Evolutionary conservation across 2,329 filamentous ascomycete species (phyloP), one percentile per base, ranked within the genome.

Genomic region (Colletotrichum tofieldiae): DNA sequence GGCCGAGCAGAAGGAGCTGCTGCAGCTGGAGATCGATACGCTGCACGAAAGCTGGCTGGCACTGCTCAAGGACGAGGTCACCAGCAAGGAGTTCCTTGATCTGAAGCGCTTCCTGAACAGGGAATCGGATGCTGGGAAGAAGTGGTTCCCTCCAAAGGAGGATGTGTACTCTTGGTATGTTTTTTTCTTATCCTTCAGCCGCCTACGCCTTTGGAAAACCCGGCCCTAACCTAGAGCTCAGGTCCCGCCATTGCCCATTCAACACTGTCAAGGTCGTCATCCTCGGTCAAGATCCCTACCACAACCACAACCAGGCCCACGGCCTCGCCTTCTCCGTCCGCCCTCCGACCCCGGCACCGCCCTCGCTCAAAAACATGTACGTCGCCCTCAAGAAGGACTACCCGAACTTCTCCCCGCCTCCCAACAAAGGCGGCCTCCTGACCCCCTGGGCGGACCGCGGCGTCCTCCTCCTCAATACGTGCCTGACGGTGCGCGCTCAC

Each of bases 261-360:
- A 86, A 92, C 84, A 92, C 88, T 18, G 95, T 98, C 81, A 98
- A 97, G 82, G 93, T 93, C 69, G 95, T 99, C 73, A 95, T 99
- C 79, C 83, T 98, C 66, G 96, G 96, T 75, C 96, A 99, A 85
- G 96, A 99, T 81, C 96, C 96, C 3, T 99, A 99, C 82, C 96
- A 99, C 86, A 97, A 97, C 81, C 82, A 91, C 81, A 97, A 97
- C 82, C 96, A 99, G 86, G 96, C 96, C 62, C 96, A 98, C 82
- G 96, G 96, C 54, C 91, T 99, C 71, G 96, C 94, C 80, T 99
- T 99, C 87, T 98, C 94, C 59, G 95, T 98, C 67, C 93, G 94
- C 12, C 92, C 96, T 3, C 96, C 96, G 0, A 97, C 94, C 0
- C 90, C 90, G 5, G 94, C 96, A 1, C 96, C 96, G 0, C 95